These are phyloP conservation scores for Gymnopilus dilepis DNA, from an alignment of 768 basidiomycete species.

Conservation along the genomic window DNA sequence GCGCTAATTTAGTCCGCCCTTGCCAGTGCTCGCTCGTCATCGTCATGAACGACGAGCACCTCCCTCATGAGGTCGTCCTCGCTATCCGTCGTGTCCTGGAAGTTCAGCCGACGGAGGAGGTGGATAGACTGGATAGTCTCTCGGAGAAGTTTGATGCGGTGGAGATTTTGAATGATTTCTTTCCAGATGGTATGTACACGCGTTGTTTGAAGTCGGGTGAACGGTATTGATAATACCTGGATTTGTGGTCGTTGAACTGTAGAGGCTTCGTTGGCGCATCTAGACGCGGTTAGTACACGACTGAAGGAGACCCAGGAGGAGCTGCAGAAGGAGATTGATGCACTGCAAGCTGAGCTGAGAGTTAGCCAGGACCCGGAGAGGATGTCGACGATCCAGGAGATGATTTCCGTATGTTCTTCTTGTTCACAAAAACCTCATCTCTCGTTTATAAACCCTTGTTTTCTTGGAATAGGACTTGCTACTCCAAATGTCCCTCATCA, in stretches of 20 bases:
- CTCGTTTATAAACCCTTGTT: background rate
- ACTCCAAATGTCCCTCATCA: conserved; percentile 93
- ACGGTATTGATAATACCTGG: background rate
- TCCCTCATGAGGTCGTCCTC: conserved; percentile 70
- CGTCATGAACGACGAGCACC: conserved; percentile 49
- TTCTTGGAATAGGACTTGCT: conserved; percentile 87
- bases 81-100: conserved; percentile 77
- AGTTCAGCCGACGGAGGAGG: conserved; percentile 45
- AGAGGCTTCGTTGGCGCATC: conserved; percentile 80
- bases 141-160: conserved; percentile 62
- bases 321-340: conserved; percentile 73
- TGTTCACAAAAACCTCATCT: background rate
- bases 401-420: conserved; percentile 80
- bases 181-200: conserved; percentile 71
- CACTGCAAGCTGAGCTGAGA: conserved; percentile 68
- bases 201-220: background rate
- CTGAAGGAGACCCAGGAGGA: conserved; percentile 72
- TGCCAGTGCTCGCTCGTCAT: conserved; percentile 28
- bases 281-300: conserved; percentile 72
- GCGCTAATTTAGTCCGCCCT: no score
- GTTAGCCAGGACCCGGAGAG: conserved; percentile 84
- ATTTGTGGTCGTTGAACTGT: background rate
- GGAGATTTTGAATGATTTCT: conserved; percentile 68
- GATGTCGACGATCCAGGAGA: conserved; percentile 92
- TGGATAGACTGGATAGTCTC: conserved; percentile 63